Base-by-base conservation (phyloP, 495 filamentous ascomycete species). In the Penicillium daleae region DNA sequence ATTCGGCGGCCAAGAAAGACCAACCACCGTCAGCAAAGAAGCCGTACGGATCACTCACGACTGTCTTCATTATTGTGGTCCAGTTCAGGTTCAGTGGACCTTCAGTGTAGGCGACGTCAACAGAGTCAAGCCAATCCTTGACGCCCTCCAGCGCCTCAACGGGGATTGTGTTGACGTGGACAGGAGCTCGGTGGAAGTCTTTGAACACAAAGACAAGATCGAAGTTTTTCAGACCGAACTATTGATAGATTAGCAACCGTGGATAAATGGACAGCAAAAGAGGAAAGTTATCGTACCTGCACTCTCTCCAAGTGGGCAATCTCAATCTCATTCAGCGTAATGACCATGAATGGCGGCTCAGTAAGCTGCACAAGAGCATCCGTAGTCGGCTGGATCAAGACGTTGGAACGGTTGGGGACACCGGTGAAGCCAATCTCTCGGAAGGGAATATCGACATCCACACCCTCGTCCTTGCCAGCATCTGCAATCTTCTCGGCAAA, bases 51-150 rank as follows among this genome's bases (percentile, higher is more conserved):
- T 99, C 91, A 42, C 90, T 87, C 33, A 89, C 92, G 19, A 99
- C 93, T 0, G 96, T 99, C 82, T 99, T 99, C 93, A 99, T 99
- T 72, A 99, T 99, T 22, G 92, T 96, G 8, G 89, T 87, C 96
- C 96, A 99, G 79, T 98, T 97, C 61, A 99, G 81, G 78, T 99
- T 99, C 65, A 99, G 83, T 7, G 96, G 96, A 44, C 96, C 96
- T 76, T 99, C 96, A 17, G 88, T 90, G 82, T 87, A 98, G 29
- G 96, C 86, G 62, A 99, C 94, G 70, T 98, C 93, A 62, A 94
- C 92, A 4, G 89, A 90, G 74, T 98, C 93, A 21, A 99, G 85
- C 92, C 94, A 99, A 74, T 98, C 96, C 76, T 98, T 99, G 57
- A 98, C 96, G 57, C 89, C 86, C 61, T 99, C 96, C 32, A 99